phyloP scores from a whole-genome alignment of 441 rosid genomes.

The Gossypium lobatum region DNA sequence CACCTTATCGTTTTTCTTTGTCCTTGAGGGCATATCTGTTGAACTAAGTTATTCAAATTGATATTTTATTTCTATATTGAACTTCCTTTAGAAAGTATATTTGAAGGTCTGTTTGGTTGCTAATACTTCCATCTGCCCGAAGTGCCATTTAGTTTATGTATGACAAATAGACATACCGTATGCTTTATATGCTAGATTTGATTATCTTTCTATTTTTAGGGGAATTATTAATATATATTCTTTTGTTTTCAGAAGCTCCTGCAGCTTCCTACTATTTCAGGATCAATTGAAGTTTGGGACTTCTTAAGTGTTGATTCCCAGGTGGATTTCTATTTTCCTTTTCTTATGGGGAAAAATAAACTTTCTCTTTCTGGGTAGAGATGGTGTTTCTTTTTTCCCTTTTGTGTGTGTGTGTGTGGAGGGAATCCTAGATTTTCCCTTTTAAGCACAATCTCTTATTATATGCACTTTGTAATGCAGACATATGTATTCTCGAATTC shows the following conservation, averaged over 20 bases:
- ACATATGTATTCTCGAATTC: slow-evolving; percentile 90
- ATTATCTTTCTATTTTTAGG: slow-evolving; percentile 11
- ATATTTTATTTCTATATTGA: not conserved
- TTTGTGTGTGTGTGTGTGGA: not conserved
- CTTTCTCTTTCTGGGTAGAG: not conserved
- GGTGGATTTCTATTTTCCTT: slow-evolving; percentile 34
- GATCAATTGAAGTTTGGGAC: slow-evolving; percentile 99
- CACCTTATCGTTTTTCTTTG: slow-evolving; percentile 8
- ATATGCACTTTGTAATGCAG: slow-evolving; percentile 53
- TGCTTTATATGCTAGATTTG: not conserved
- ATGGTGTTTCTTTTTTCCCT: not conserved
- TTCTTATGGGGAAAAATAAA: not conserved
- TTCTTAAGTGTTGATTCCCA: slow-evolving; percentile 97
- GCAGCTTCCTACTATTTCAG: slow-evolving; percentile 87
- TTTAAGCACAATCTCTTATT: slow-evolving; percentile 18
- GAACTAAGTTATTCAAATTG: not conserved
- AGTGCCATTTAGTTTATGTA: not conserved
- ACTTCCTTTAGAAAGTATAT: not conserved
- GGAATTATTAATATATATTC: not conserved
- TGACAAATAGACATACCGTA: not conserved
- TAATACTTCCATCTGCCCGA: not conserved
- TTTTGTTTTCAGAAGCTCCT: slow-evolving; percentile 48
- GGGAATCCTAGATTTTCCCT: not conserved
- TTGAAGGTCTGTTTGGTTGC: slow-evolving; percentile 1
- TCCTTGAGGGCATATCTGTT: not conserved